Evolutionary conservation across 805 yeast species (phyloP).

Genomic region (Metschnikowia drakensbergensis): DNA sequence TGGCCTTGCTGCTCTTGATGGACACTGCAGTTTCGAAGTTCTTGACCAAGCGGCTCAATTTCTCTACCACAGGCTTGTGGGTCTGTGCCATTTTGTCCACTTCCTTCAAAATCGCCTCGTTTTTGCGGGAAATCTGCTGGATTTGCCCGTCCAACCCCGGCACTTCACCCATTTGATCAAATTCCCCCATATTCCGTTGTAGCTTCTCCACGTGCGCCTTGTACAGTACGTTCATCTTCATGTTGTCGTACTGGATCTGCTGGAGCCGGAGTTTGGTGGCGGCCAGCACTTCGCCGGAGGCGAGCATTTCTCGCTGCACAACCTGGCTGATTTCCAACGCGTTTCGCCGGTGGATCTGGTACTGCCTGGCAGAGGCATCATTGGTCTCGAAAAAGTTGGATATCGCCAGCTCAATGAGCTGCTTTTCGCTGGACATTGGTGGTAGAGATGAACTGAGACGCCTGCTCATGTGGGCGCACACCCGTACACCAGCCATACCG

Average conservation of each 20-base stretch:
- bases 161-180: conserved; percentile 11
- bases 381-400: conserved; percentile 27
- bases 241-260: conserved; percentile 29
- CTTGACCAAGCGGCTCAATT: conserved; percentile 26
- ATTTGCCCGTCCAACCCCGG: conserved; percentile 21
- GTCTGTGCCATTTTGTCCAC: conserved; percentile 25
- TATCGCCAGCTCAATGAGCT: conserved; percentile 30
- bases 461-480: not conserved
- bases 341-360: conserved; percentile 33
- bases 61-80: conserved; percentile 35
- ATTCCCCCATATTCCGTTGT: conserved; percentile 17
- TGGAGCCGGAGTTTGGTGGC: conserved; percentile 16
- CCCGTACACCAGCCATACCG: not conserved
- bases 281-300: conserved; percentile 8
- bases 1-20: conserved; percentile 5
- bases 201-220: conserved; percentile 24
- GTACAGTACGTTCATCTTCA: conserved; percentile 25
- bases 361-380: conserved; percentile 32
- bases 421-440: conserved; percentile 28
- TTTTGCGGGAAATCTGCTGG: conserved; percentile 17
- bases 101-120: conserved; percentile 16
- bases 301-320: conserved; percentile 10
- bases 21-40: conserved; percentile 21
- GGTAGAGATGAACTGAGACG: not conserved
- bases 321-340: conserved; percentile 12